Evolutionary conservation across 495 filamentous ascomycete genomes (phyloP).

Genomic region (Daldinia vernicosa): DNA sequence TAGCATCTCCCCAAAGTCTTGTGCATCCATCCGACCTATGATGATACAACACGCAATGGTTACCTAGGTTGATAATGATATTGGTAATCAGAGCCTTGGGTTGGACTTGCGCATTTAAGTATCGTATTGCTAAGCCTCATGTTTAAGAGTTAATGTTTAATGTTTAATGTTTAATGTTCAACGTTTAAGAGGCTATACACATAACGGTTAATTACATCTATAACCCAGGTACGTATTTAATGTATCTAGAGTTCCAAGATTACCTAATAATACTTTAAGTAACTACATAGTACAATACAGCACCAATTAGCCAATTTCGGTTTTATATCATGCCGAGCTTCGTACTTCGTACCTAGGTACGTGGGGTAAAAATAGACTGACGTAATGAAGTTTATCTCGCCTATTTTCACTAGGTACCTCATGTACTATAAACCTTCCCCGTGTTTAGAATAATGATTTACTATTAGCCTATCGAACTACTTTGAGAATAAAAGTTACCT

Average conservation of each 20-base stretch:
- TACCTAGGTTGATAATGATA: not conserved
- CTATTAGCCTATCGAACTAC: not conserved
- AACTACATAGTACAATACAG: too few species aligned
- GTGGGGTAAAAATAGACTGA: not conserved
- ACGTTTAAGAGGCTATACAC: too few species aligned
- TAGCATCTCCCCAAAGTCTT: not conserved
- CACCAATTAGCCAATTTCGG: not conserved
- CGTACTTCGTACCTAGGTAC: too few species aligned
- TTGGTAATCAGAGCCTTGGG: too few species aligned
- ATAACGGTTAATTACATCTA: too few species aligned
- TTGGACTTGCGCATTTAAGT: too few species aligned
- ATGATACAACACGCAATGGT: not conserved
- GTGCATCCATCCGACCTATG: not conserved
- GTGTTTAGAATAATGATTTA: not conserved
- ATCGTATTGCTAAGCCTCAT: too few species aligned
- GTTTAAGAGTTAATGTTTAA: too few species aligned
- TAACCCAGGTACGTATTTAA: too few species aligned
- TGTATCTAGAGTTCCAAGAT: not conserved
- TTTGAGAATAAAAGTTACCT: not conserved
- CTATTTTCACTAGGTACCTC: not conserved
- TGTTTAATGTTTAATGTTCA: too few species aligned
- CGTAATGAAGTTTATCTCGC: not conserved
- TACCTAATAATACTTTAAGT: not conserved
- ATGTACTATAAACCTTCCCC: not conserved
- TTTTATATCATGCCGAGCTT: not conserved